phyloP scores from a whole-genome alignment of 192 early-diverging fungal species.

The Paraglomus brasilianum region DNA sequence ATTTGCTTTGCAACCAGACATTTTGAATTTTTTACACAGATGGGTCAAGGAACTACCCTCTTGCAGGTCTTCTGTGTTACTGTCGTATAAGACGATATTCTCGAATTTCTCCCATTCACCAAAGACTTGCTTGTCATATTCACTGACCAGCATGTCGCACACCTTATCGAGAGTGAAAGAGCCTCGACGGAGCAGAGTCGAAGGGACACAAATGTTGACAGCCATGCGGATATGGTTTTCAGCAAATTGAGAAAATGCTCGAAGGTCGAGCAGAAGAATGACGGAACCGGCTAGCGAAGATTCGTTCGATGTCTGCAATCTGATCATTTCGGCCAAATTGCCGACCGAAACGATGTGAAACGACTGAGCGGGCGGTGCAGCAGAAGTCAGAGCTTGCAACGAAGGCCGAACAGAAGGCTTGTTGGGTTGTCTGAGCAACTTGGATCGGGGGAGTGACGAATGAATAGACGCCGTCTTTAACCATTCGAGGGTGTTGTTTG shows the following conservation, averaged over 20 bases:
- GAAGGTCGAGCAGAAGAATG: conserved; percentile 69
- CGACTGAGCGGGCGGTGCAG: no score
- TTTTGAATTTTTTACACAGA: conserved; percentile 61
- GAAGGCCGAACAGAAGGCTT: no score
- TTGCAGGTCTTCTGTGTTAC: conserved; percentile 45
- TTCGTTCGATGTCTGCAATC: no score
- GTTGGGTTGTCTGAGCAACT: no score
- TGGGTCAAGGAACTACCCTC: conserved; percentile 53
- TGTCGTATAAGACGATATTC: conserved; percentile 71
- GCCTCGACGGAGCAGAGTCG: conserved; percentile 67
- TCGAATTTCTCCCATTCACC: conserved; percentile 52
- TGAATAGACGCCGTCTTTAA: no score
- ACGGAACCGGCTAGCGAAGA: no score
- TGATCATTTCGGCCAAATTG: no score
- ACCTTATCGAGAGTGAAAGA: conserved; percentile 65
- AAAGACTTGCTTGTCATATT: conserved; percentile 49
- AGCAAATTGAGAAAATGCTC: conserved; percentile 58
- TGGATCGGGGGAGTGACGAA: no score
- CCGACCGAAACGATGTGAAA: no score
- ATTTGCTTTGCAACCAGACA: conserved; percentile 48
- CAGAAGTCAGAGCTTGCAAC: no score
- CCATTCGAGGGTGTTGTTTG: no score
- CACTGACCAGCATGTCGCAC: conserved; percentile 53
- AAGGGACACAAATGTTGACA: conserved; percentile 69
- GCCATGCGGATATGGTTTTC: conserved; percentile 52